Conservation (phyloP, 1,284 basidiomycete species). For the Moesziomyces antarcticus region DNA sequence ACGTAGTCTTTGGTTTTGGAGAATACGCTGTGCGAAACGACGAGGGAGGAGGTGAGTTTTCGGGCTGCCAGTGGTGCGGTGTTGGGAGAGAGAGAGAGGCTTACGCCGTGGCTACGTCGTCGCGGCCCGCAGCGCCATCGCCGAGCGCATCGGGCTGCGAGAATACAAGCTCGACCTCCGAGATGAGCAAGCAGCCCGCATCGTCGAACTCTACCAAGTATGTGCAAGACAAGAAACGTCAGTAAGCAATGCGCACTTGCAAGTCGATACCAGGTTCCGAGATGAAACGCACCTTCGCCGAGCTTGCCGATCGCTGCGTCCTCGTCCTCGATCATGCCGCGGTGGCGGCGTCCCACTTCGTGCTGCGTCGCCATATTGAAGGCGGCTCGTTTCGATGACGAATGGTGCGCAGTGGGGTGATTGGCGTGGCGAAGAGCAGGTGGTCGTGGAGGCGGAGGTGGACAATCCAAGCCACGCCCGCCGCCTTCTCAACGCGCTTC, state of each 20-base stretch:
- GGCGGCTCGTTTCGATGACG: no score
- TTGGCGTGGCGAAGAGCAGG: no score
- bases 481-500: no score
- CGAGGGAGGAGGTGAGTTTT: neutral
- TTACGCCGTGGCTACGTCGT: conserved; percentile 79
- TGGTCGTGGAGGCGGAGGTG: no score
- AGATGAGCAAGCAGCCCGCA: conserved; percentile 87
- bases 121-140: conserved; percentile 74
- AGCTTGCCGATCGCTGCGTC: conserved; percentile 56
- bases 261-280: no score
- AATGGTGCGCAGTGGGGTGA: neutral
- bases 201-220: conserved; percentile 81
- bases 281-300: conserved; percentile 27
- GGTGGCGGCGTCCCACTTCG: conserved; percentile 42
- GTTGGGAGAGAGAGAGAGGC: conserved; percentile 3
- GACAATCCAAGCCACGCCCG: no score
- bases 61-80: neutral
- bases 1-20: conserved; percentile 93
- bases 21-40: conserved; percentile 76
- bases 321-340: conserved; percentile 52
- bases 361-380: conserved; percentile 16
- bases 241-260: neutral
- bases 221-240: no score
- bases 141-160: conserved; percentile 77
- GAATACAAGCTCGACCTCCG: conserved; percentile 87